phyloP scores from a whole-genome alignment of 805 yeast species.

The Martiniozyma abietophila region DNA sequence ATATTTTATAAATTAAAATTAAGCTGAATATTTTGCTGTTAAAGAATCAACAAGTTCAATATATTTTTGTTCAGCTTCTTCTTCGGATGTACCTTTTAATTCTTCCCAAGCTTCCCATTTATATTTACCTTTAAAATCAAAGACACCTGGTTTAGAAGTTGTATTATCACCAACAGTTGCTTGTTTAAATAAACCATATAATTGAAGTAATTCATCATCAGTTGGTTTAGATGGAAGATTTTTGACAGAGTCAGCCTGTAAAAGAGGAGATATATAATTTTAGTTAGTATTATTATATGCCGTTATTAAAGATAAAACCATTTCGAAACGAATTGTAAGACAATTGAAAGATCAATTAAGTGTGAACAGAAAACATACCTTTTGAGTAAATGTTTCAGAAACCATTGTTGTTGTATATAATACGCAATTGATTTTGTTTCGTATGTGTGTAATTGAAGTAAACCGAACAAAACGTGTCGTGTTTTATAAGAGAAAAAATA shows the following conservation, averaged over 20 bases:
- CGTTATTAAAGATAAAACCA: too few relatives aligned
- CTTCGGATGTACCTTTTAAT: slow-evolving; percentile 75
- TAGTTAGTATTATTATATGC: slow-evolving; percentile 4
- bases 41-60: slow-evolving; percentile 60
- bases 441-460: background rate
- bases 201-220: slow-evolving; percentile 77
- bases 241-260: slow-evolving; percentile 72
- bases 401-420: slow-evolving; percentile 20
- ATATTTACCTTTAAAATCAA: slow-evolving; percentile 90
- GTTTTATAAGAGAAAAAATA: too few relatives aligned
- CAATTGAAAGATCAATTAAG: too few relatives aligned
- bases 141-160: slow-evolving; percentile 81
- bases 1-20: background rate
- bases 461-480: background rate
- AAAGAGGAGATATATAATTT: background rate
- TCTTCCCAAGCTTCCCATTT: slow-evolving; percentile 97
- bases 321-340: too few relatives aligned
- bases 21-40: slow-evolving; percentile 35
- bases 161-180: slow-evolving; percentile 93
- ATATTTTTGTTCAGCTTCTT: slow-evolving; percentile 82
- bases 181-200: slow-evolving; percentile 93
- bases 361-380: too few relatives aligned
- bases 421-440: slow-evolving; percentile 20
- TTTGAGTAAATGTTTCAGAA: slow-evolving; percentile 28
- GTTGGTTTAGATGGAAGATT: slow-evolving; percentile 65